phyloP scores from a whole-genome alignment of 495 filamentous ascomycete species.

The Penicillium canescens region DNA sequence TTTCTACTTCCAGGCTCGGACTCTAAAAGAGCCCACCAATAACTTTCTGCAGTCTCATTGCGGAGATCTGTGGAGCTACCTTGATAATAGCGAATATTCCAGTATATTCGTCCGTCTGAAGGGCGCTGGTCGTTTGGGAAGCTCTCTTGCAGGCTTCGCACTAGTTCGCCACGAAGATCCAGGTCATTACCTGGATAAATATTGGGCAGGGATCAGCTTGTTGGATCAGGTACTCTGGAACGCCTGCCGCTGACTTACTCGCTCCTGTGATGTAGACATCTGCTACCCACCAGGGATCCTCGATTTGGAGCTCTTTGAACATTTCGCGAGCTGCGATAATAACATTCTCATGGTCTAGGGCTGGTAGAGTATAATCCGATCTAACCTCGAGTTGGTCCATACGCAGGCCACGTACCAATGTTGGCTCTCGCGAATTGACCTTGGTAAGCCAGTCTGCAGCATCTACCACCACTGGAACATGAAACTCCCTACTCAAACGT shows the following conservation, averaged over 20 bases:
- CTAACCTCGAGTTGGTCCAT: background rate
- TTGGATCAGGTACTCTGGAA: no score
- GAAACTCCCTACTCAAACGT: no score
- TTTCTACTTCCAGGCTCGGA: conserved; percentile 5
- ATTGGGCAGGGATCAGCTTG: no score
- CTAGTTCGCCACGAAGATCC: background rate
- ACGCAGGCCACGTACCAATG: no score
- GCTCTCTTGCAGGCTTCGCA: background rate
- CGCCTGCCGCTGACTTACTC: no score
- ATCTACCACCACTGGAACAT: no score
- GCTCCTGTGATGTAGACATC: conserved; percentile 3
- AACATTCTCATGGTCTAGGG: conserved; percentile 1
- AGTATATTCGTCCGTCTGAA: conserved; percentile 6
- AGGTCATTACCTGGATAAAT: no score
- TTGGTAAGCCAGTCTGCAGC: no score
- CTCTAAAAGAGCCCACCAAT: conserved; percentile 9
- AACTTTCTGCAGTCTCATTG: conserved; percentile 1
- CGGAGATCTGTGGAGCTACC: background rate
- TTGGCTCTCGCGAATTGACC: no score
- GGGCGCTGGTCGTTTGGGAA: conserved; percentile 1
- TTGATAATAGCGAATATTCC: conserved; percentile 5
- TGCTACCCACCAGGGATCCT: conserved; percentile 4
- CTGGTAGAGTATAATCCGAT: background rate
- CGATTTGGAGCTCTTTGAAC: background rate
- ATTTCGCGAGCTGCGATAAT: background rate